A percentile compares a stretch with the other conserved stretches of the same genome.
phyloP scores from a whole-genome alignment of 106 monocot species.

The Allium fistulosum region DNA sequence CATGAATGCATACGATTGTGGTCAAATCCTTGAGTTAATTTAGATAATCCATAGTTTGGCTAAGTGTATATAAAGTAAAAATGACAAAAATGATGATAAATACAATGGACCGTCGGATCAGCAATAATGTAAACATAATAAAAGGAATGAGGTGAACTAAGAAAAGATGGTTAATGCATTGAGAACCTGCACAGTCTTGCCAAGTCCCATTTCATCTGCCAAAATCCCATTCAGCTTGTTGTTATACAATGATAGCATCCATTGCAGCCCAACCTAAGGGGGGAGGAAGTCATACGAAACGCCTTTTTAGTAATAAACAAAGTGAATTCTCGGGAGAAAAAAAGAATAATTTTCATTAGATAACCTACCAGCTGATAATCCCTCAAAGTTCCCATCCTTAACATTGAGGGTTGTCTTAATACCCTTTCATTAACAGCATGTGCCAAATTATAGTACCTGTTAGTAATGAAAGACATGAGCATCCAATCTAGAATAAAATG shows the following conservation, averaged over 20 bases:
- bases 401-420: slow-evolving; percentile 81
- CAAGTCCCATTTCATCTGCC: slow-evolving; percentile 99
- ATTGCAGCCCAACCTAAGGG: slow-evolving; percentile 88
- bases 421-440: slow-evolving; percentile 95
- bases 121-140: too few species aligned
- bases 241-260: slow-evolving; percentile 99
- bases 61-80: too few species aligned
- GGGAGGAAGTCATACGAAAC: background rate
- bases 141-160: background rate
- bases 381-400: slow-evolving; percentile 83
- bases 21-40: too few species aligned
- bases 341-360: slow-evolving; percentile 2
- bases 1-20: background rate
- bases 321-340: background rate
- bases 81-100: too few species aligned
- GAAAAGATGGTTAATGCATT: background rate
- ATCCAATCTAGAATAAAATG: background rate
- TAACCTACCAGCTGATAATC: slow-evolving; percentile 89
- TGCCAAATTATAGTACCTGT: slow-evolving; percentile 91
- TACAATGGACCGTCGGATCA: too few species aligned
- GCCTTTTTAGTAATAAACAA: background rate
- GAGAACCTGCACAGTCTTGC: slow-evolving; percentile 94
- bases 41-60: too few species aligned
- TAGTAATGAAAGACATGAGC: slow-evolving; percentile 8
- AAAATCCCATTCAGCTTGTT: slow-evolving; percentile 99